A percentile compares a stretch with the other conserved stretches of the same genome.
These are phyloP conservation scores for Arxiozyma heterogenica DNA, from an alignment of 1,139 yeast genomes.

Conservation along the genomic window DNA sequence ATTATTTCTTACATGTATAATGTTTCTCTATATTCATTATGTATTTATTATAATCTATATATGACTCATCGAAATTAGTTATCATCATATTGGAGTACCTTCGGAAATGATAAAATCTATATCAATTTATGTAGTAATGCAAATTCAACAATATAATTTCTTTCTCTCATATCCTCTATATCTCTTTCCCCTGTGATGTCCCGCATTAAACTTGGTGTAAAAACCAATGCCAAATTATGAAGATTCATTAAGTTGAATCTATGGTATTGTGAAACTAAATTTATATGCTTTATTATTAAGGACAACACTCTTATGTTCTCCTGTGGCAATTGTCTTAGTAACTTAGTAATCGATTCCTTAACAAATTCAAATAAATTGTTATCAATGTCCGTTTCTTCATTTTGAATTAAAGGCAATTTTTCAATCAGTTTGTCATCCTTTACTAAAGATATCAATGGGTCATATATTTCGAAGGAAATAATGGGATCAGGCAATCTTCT, in stretches of 20 bases:
- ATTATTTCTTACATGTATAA: background rate
- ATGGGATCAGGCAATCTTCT: slow-evolving; percentile 80
- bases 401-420: slow-evolving; percentile 9
- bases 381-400: background rate
- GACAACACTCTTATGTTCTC: slow-evolving; percentile 57
- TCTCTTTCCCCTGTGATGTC: slow-evolving; percentile 77
- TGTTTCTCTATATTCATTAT: background rate
- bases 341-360: slow-evolving; percentile 31
- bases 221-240: slow-evolving; percentile 80
- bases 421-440: slow-evolving; percentile 26
- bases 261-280: slow-evolving; percentile 43
- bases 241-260: slow-evolving; percentile 64
- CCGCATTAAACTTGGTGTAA: slow-evolving; percentile 86
- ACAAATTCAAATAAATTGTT: slow-evolving; percentile 29
- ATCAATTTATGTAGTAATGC: slow-evolving; percentile 28
- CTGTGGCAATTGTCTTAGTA: slow-evolving; percentile 42
- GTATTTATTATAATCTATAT: background rate
- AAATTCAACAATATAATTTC: slow-evolving; percentile 74
- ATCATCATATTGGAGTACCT: background rate
- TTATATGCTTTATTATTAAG: slow-evolving; percentile 55
- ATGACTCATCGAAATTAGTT: background rate
- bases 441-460: slow-evolving; percentile 48
- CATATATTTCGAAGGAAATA: slow-evolving; percentile 60
- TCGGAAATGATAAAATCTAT: background rate
- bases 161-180: slow-evolving; percentile 72